These are phyloP conservation scores for Paratinospora sagittata DNA, from an alignment of 164 flowering plant species.

Conservation along the genomic window DNA sequence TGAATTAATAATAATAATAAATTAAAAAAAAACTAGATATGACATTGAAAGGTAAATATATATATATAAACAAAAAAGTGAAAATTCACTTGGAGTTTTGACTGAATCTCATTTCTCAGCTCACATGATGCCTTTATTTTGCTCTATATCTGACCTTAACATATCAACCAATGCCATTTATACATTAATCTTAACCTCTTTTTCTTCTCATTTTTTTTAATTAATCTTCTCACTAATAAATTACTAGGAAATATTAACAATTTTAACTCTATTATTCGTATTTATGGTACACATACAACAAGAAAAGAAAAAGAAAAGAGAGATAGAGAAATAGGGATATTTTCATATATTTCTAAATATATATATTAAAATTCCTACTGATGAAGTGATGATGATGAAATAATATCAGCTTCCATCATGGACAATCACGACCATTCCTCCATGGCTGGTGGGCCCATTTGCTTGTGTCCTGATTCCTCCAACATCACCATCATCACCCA, in stretches of 20 bases:
- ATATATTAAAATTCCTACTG: neutral
- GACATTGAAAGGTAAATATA: too few species aligned
- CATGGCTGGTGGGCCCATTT: slow-evolving; percentile 6
- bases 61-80: too few species aligned
- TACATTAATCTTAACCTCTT: neutral
- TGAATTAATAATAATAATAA: too few species aligned
- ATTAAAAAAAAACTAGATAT: too few species aligned
- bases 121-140: too few species aligned
- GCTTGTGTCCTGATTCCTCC: slow-evolving; percentile 12
- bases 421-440: slow-evolving; percentile 6
- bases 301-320: neutral
- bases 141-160: too few species aligned
- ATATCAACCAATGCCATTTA: too few species aligned
- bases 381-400: too few species aligned
- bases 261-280: neutral
- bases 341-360: too few species aligned
- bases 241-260: neutral
- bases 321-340: neutral
- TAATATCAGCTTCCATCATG: slow-evolving; percentile 22
- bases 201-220: neutral
- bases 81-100: too few species aligned
- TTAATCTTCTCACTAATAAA: neutral
- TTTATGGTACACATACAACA: neutral
- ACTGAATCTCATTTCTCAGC: too few species aligned
- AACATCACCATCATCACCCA: neutral